phyloP scores from a whole-genome alignment of 1,284 basidiomycete species.

The Lentinula novae-zelandiae region DNA sequence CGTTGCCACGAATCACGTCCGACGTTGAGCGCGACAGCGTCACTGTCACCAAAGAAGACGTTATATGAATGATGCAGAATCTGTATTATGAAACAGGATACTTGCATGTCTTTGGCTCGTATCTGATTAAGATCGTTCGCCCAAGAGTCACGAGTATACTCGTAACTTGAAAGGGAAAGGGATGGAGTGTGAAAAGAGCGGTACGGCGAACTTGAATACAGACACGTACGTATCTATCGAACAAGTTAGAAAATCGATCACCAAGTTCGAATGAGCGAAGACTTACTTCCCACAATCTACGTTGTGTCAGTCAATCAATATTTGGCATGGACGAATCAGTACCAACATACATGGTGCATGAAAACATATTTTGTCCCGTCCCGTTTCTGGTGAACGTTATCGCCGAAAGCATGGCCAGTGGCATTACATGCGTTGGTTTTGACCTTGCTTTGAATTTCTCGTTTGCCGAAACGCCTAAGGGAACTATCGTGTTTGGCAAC shows the following conservation, averaged over 20 bases:
- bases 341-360: conserved; percentile 40
- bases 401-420: background rate
- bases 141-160: conserved; percentile 36
- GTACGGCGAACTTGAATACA: too few relatives aligned
- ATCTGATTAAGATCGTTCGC: conserved; percentile 34
- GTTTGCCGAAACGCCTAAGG: background rate
- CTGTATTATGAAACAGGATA: background rate
- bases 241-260: conserved; percentile 2
- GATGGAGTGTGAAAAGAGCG: background rate
- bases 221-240: conserved; percentile 36
- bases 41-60: conserved; percentile 22
- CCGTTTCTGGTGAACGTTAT: conserved; percentile 6
- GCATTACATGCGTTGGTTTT: background rate
- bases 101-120: conserved; percentile 33
- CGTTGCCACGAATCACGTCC: conserved; percentile 36
- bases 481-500: background rate
- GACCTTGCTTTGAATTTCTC: background rate
- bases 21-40: conserved; percentile 42
- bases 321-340: background rate
- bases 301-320: background rate
- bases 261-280: background rate
- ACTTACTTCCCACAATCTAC: conserved; percentile 44
- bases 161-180: conserved; percentile 24
- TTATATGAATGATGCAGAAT: background rate
- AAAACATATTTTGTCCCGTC: conserved; percentile 39